Base-by-base conservation (phyloP, 495 filamentous ascomycete species). In the Aspergillus asperescens region DNA sequence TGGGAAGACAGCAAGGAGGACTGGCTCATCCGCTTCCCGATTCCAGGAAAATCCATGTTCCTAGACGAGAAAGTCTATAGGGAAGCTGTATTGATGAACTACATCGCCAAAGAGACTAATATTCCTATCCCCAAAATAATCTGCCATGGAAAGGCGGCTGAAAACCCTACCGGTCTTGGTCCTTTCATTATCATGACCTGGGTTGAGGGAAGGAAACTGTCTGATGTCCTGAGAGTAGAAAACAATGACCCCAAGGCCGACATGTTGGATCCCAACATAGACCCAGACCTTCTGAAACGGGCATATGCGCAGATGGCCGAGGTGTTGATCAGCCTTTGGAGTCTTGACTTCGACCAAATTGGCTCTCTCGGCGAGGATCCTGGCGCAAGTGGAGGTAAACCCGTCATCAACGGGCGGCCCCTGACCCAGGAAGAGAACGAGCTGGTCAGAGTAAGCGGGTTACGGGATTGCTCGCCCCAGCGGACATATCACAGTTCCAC, bases 141-240 rank as follows among this genome's bases (percentile, higher is more conserved):
- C 13, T 57, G 63, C 39, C 69, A 61, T 58, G 69, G 69, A 5
- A 62, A 47, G 20, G 39, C 34, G 0, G 42, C 57, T 4, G 48
- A 62, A 3, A 59, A 55, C 35, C 57, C 58, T 4, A 42, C 50
- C 5, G 60, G 66, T 2, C 47, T 75, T 32, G 71, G 73, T 1
- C 70, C 74, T 1, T 78, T 70, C 50, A 71, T 76, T 28, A 70
- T 78, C 45, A 71, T 73, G 62, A 38, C 19, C 52, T 77, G 55
- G 65, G 56, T 57, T 20, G 48, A 51, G 12, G 41, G 56, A 12
- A 50, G 7, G 19, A 50, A 41, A 29, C 44, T 49, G 50, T 58
- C 55, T 9, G 43, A 48, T 13, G 5, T 47, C 0, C 39, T 51
- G 52, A 4, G 61, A 54, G 10, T 60, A 70, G 9, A 44, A 25